Evolutionary conservation across 2,329 filamentous ascomycete species (phyloP), one percentile per base, ranked within the genome.

Genomic region (Chrysoporthe puriensis): DNA sequence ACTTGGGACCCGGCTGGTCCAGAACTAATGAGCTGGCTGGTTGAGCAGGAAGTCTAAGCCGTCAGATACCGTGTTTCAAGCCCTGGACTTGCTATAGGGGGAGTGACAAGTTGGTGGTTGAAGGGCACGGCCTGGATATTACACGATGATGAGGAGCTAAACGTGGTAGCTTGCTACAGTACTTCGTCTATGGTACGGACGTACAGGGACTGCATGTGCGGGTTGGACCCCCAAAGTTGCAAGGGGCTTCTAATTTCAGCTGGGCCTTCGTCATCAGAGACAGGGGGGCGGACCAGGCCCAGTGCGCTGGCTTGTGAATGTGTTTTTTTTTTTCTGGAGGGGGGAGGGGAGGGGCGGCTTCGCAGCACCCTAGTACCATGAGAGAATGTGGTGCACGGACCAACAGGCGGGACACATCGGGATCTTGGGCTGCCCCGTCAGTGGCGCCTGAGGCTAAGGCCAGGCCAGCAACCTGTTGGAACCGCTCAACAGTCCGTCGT

Each of bases 181-280:
- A 26, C 26, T 26, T 26, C 26, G 26, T 26, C 26, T 26, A 26
- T 26, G 26, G 26, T 26, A 26, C 26, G 26, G 26, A 26, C 26
- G 26, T 26, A 26, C 26, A 26, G 26, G 26, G 26, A 26, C 26
- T 26, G 54, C 42, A 46, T 48, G 43, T 59, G 52, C 63, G 52
- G 44, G 34, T 34, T 42, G 60, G 60, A 50, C 60, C 46, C 59
- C 63, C 57, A 52, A 58, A 48, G 63, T 65, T 61, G 44, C 59
- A 61, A 61, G 59, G 59, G 59, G 67, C 67, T 69, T 66, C 67
- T 69, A 69, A 69, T 69, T 63, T 69, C 67, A 50, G 67, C 64
- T 50, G 64, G 64, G 60, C 44, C 62, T 62, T 69, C 67, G 67
- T 69, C 67, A 69, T 63, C 46, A 42, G 46, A 46, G 59, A 52